Base-by-base conservation (phyloP, 108 stramenopile genomes). In the Fistulifera pelliculosa region DNA sequence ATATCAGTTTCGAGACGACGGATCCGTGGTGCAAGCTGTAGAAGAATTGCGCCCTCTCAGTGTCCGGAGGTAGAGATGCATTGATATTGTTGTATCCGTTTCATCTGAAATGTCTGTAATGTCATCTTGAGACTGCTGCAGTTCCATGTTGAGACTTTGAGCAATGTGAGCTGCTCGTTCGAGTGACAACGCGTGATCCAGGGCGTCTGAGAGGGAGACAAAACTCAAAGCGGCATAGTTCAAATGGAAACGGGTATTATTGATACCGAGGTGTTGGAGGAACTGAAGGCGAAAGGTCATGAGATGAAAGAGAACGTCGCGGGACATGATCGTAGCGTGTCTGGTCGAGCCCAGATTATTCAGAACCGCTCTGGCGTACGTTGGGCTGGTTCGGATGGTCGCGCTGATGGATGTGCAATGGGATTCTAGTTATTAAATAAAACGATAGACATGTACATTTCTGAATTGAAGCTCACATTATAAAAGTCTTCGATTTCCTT, bases 321-420 rank as follows among this genome's bases (percentile, higher is more conserved):
- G 15, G 90, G 93, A 15, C 71, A 89, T 49, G 73, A 69, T 2
- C 71, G 95, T 12, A 60, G 66, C 8, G 40, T 87, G 43, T 96
- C 96, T 70, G 98, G 98, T 7, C 56, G 94, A 16, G 96, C 92
- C 0, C 98, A 98, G 74, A 88, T 96, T 22, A 91, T 95, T 40
- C 61, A 66, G 24, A 62, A 66, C 15, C 42, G 49, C 12, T 77
- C 67, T 0, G 90, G 88, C 23, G 87, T 95, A 24, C 65, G 88
- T 41, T 93, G 91, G 73, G 94, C 87, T 23, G 97, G 96, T 7
- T 89, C 87, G 7, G 97, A 98, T 61, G 90, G 90, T 11, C 67
- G 97, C 47, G 86, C 89, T 1, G 97, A 98, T 68, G 97, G 97
- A 10, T 94, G 89, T 70, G 95, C 96, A 18, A 71, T 93, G 31